Conservation (phyloP, 2,329 filamentous ascomycete species). For the Paraconiothyrium brasiliense region DNA sequence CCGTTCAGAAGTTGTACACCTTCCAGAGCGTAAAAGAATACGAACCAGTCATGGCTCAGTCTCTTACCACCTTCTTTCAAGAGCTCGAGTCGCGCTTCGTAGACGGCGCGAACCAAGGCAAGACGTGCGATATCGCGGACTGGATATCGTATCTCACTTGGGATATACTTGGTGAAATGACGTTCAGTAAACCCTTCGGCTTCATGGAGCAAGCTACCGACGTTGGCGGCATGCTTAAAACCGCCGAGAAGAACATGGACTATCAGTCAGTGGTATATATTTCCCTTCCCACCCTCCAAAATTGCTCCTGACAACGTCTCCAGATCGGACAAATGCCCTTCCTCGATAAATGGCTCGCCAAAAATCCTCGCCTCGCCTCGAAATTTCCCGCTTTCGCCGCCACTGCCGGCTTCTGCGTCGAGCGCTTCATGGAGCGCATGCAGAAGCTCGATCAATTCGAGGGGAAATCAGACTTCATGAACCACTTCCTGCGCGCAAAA, state of each 20-base stretch:
- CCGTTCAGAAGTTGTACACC: slow-evolving; percentile 43
- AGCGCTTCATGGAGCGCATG: slow-evolving; percentile 27
- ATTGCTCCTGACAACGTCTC: not conserved
- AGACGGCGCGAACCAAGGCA: slow-evolving; percentile 32
- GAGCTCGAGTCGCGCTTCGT: slow-evolving; percentile 41
- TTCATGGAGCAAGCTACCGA: slow-evolving; percentile 55
- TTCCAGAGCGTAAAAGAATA: slow-evolving; percentile 36
- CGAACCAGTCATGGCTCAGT: slow-evolving; percentile 38
- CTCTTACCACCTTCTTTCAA: slow-evolving; percentile 30
- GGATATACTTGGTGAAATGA: slow-evolving; percentile 52
- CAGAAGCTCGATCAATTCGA: slow-evolving; percentile 22
- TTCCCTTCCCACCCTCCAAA: not conserved
- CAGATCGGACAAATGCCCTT: slow-evolving; percentile 42
- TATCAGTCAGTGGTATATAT: slow-evolving; percentile 32
- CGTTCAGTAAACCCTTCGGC: slow-evolving; percentile 53
- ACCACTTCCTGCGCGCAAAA: slow-evolving; percentile 28
- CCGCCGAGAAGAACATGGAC: slow-evolving; percentile 26
- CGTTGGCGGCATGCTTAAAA: slow-evolving; percentile 42
- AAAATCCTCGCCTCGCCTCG: slow-evolving; percentile 26
- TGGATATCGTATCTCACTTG: slow-evolving; percentile 45
- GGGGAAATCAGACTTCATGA: slow-evolving; percentile 30
- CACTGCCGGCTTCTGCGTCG: slow-evolving; percentile 29
- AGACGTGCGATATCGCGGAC: slow-evolving; percentile 43
- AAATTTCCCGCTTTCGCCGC: slow-evolving; percentile 29
- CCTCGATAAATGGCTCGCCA: slow-evolving; percentile 34